Base-by-base conservation (phyloP, 768 basidiomycete species). In the Tylopilus plumbeoviolaceoides region DNA sequence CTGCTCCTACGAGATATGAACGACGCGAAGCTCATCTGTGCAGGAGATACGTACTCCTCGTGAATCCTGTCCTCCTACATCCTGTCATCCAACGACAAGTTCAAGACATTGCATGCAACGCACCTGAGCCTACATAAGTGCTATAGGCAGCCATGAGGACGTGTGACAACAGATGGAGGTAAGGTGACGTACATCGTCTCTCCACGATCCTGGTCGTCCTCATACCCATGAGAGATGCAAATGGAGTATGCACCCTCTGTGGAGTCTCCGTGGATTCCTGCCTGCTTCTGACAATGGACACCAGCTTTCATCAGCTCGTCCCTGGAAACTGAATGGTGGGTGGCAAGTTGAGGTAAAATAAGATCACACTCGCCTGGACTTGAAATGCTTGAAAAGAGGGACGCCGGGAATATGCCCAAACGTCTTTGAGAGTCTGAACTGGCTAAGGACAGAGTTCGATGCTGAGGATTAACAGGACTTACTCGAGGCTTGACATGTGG, bases 211-310 rank as follows among this genome's bases (percentile, higher is more conserved):
- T 44, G n/a, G 51, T 77, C 70, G 57, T 77, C 76, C 42, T 73
- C 70, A 39, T 77, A 77, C 7, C 73, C 73, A 14, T 59, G 67
- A 35, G 76, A 73, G 17, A 77, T 41, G 17, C 75, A 75, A 20
- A 77, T 67, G 14, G 76, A 77, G 48, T 62, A 75, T 8, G 75
- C 73, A 2, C 70, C 69, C 17, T 39, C 57, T 10, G 1, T 25
- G 3, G 63, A 10, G 25, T 68, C 64, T 1, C 76, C 75, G 14
- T 72, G 72, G 12, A 77, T 77, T 4, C 76, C 76, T n/a, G 66
- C 71, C 45, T 69, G 63, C 2, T 18, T 47, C 10, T 54, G 68
- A 7, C 57, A 65, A 50, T 77, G 76, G 1, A 75, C 66, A 0
- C 71, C 72, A 25, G 68, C 58, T 35, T 18, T 46, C 12, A 57